Evolutionary conservation across 2,329 filamentous ascomycete species (phyloP), one percentile per base, ranked within the genome.

Genomic region (Colletotrichum noveboracense): DNA sequence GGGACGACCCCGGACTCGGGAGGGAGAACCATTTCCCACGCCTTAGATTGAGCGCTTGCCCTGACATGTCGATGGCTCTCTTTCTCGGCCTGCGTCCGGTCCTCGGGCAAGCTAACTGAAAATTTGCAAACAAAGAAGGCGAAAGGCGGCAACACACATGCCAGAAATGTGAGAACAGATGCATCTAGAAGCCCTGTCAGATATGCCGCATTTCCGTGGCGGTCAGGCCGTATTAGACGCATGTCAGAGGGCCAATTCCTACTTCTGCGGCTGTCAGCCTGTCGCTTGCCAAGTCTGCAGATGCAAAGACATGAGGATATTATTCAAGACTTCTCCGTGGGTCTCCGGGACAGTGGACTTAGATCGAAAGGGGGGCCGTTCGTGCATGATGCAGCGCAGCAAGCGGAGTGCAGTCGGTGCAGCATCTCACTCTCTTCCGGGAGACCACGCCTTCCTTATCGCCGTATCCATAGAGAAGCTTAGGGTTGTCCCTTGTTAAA

Each of bases 1-100:
- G 73, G 73, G 64, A 52, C 70, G 58, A 75, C 73, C 73, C 73
- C 70, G 58, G 73, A 68, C 64, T 64, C 73, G 72, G 72, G 71
- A 58, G 26, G 30, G 58, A 67, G 69, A 62, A 66, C 48, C 61
- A 66, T 71, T 66, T 74, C 61, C 72, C 52, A 71, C 34, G 21
- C 48, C 32, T 26, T 3, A 21, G 43, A 52, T 52, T 52, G 16
- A 18, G 36, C 21, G 14, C 24, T 66, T 48, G 62, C 0, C 62
- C 16, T 32, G 16, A 66, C 16, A 14, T 66, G 14, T 18, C 24
- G 24, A n/a, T 30, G 1, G 62, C 14, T 13, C 10, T 52, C 1
- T 2, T 32, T n/a, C 62, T 72, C 62, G 61, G 70, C 30, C n/a
- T 69, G 65, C 43, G 58, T 60, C 66, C 66, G 55, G 48, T 70